These are phyloP conservation scores for Phaeomoniella chlamydospora DNA, from an alignment of 2,329 filamentous ascomycete species.

Conservation along the genomic window DNA sequence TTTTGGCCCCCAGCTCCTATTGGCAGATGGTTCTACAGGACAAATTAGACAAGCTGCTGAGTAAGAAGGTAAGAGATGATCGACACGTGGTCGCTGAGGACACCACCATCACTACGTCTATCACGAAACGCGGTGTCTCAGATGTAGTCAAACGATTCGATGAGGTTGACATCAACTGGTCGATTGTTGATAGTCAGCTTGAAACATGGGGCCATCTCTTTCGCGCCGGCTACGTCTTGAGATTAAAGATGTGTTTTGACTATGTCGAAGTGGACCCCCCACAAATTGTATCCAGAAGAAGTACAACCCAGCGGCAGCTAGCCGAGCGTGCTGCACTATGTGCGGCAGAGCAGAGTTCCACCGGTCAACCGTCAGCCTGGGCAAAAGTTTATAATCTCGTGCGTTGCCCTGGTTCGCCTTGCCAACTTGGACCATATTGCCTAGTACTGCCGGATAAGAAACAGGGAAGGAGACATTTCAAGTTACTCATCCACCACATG, in stretches of 20 bases:
- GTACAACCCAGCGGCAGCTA: neutral
- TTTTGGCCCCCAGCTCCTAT: slow-evolving; percentile 9
- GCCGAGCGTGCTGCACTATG: neutral
- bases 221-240: neutral
- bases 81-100: neutral
- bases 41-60: neutral
- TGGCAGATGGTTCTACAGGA: slow-evolving; percentile 7
- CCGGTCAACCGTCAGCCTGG: neutral
- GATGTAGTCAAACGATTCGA: neutral
- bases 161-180: neutral
- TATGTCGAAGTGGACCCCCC: neutral
- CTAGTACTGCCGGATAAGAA: no score
- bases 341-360: neutral
- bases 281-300: neutral
- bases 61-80: neutral
- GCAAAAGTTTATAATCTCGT: neutral
- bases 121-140: neutral
- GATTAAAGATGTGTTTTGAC: neutral
- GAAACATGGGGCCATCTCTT: neutral
- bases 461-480: no score
- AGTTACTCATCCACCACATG: no score
- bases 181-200: neutral
- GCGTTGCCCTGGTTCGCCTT: neutral
- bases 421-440: neutral
- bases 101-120: neutral